Evolutionary conservation across 2,329 filamentous ascomycete genomes (phyloP).

Genomic region (Colletotrichum lindemuthianum): DNA sequence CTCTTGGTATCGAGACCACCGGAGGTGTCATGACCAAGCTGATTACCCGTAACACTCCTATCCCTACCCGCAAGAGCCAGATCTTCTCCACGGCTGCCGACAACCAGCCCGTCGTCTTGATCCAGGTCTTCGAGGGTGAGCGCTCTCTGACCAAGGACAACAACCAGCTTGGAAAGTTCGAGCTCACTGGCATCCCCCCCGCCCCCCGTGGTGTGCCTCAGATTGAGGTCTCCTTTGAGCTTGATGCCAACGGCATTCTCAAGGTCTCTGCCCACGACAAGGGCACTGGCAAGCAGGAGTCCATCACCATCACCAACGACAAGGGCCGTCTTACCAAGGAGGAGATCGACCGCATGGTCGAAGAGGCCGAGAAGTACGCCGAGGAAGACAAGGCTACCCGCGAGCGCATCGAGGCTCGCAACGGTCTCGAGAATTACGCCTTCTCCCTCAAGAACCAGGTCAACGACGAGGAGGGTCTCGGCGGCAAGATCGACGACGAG

Average conservation of each 20-base stretch:
- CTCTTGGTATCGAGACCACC: constrained; percentile 96
- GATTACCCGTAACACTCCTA: constrained; percentile 92
- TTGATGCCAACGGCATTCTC: constrained; percentile 98
- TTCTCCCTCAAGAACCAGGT: constrained; percentile 99
- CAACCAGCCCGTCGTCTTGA: constrained; percentile 94
- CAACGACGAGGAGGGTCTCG: constrained; percentile 95
- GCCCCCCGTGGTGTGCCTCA: constrained; percentile 96
- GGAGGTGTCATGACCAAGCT: constrained; percentile 98
- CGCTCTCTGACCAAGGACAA: constrained; percentile 95
- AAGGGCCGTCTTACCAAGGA: constrained; percentile 97
- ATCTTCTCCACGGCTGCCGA: constrained; percentile 98
- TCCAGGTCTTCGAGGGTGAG: constrained; percentile 96
- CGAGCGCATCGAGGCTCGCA: constrained; percentile 95
- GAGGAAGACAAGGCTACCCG: constrained; percentile 99
- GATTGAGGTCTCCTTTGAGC: constrained; percentile 97
- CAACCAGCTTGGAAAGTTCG: constrained; percentile 98
- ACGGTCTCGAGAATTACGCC: constrained; percentile 98
- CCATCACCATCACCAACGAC: constrained; percentile 99
- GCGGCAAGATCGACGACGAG: constrained; percentile 97
- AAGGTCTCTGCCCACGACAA: constrained; percentile 97
- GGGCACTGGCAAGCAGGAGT: constrained; percentile 96
- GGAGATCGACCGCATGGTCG: constrained; percentile 99
- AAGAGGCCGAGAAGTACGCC: constrained; percentile 97
- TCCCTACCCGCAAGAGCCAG: constrained; percentile 96
- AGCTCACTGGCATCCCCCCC: constrained; percentile 94